phyloP scores from a whole-genome alignment of 345 rosid species.

The Diplotaxis tenuifolia region DNA sequence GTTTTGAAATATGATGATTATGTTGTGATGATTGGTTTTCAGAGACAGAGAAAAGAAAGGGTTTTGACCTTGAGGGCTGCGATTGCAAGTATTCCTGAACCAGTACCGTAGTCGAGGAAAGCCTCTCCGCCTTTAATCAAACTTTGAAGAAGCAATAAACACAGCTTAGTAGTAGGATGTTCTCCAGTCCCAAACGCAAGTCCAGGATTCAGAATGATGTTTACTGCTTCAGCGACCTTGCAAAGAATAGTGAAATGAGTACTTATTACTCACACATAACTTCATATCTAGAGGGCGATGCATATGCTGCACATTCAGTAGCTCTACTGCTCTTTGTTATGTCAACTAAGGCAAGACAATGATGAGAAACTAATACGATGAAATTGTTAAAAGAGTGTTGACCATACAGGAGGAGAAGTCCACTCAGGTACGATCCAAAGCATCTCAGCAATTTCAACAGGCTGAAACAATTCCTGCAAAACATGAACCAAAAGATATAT shows the following conservation, averaged over 20 bases:
- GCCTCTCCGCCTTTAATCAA: conserved; percentile 72
- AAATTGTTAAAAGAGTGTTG: conserved; percentile 9
- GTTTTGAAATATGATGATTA: conserved; percentile 5
- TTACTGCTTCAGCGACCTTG: conserved; percentile 60
- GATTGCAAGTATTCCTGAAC: conserved; percentile 88
- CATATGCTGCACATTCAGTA: not conserved
- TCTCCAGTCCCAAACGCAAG: conserved; percentile 93
- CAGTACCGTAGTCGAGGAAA: conserved; percentile 87
- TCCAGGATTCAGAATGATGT: conserved; percentile 83
- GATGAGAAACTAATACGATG: not conserved
- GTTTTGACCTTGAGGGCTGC: conserved; percentile 74
- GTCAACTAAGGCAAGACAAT: not conserved
- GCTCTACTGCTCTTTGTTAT: not conserved
- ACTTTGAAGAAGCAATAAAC: conserved; percentile 57
- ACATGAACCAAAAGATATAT: conserved; percentile 7
- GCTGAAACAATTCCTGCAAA: conserved; percentile 65
- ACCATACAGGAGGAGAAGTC: conserved; percentile 75
- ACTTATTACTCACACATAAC: no score
- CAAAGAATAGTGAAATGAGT: no score
- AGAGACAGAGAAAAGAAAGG: not conserved
- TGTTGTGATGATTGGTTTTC: not conserved
- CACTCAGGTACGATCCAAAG: conserved; percentile 91
- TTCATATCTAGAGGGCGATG: not conserved
- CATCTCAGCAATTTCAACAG: conserved; percentile 42
- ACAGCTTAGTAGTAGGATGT: conserved; percentile 74